Conservation (phyloP, 495 filamentous ascomycete genomes). For the Xylaria curta region DNA sequence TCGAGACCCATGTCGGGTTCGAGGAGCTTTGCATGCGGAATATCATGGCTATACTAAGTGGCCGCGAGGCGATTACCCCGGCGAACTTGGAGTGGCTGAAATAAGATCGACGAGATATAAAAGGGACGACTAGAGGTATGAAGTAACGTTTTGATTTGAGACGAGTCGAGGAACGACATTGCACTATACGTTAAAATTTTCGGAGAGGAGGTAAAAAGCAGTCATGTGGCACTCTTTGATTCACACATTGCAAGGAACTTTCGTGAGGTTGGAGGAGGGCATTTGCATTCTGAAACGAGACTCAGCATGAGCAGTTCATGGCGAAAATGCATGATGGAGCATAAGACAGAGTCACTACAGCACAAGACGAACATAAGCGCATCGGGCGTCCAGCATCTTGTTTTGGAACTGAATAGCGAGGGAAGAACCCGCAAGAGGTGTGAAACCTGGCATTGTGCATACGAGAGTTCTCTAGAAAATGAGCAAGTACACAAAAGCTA, state of each 20-base stretch:
- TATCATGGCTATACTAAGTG: constrained; percentile 64
- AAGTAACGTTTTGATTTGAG: not conserved
- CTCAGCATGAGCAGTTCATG: not conserved
- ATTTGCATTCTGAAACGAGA: not conserved
- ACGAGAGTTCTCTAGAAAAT: not conserved
- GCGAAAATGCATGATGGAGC: not conserved
- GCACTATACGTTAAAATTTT: not conserved
- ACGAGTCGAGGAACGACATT: not conserved
- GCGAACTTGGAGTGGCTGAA: constrained; percentile 66
- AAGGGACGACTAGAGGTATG: not conserved
- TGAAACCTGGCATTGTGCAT: not conserved
- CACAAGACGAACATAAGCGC: constrained; percentile 1
- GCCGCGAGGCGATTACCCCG: constrained; percentile 63
- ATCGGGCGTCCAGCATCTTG: not conserved
- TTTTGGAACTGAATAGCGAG: not conserved
- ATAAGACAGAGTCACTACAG: constrained; percentile 1
- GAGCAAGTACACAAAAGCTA: constrained; percentile 3
- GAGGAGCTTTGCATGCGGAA: constrained; percentile 78
- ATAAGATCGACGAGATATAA: constrained; percentile 5
- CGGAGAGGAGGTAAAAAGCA: not conserved
- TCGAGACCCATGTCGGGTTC: constrained; percentile 75
- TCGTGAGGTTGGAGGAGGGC: not conserved
- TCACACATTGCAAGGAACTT: not conserved
- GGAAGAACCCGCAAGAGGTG: not conserved
- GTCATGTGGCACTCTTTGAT: not conserved